Percentiles rank a stretch among this genome's conserved stretches.
Evolutionary conservation across 257 asterid genomes (phyloP).

Genomic region (Solanum stenotomum): DNA sequence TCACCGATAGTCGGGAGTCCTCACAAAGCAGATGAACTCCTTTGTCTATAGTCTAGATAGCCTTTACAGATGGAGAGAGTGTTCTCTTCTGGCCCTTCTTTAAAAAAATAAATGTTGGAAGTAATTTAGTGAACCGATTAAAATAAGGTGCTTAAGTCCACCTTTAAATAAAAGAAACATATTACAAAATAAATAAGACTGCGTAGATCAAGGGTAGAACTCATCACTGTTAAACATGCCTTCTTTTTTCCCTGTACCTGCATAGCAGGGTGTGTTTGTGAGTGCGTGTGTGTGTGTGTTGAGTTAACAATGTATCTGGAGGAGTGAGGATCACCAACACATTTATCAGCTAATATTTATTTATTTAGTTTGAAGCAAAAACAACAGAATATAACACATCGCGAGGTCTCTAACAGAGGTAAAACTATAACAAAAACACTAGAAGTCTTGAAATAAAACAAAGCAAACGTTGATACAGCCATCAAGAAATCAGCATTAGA

Average conservation of each 20-base stretch:
- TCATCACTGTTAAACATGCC: background rate
- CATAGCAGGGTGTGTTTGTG: background rate
- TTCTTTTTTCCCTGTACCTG: too few species aligned
- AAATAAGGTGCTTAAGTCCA: background rate
- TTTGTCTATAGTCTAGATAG: too few species aligned
- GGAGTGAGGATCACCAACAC: background rate
- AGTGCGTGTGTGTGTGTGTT: background rate
- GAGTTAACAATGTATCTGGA: background rate
- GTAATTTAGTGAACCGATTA: background rate
- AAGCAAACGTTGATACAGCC: background rate
- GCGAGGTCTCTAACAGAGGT: background rate
- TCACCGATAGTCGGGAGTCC: too few species aligned
- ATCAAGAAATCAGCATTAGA: background rate
- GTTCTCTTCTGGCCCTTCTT: too few species aligned
- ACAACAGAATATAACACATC: background rate
- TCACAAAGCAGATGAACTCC: background rate
- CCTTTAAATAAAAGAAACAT: background rate
- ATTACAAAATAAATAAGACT: background rate
- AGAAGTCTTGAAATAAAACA: background rate
- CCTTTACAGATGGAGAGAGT: background rate
- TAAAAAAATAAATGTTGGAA: background rate
- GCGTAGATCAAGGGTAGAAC: background rate
- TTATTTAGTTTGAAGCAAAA: background rate
- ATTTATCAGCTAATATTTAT: background rate
- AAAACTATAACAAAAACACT: too few species aligned